Evolutionary conservation across 306 rosid genomes (phyloP), one percentile per base, ranked within the genome.

Genomic region (Sechiopsis laciniata): DNA sequence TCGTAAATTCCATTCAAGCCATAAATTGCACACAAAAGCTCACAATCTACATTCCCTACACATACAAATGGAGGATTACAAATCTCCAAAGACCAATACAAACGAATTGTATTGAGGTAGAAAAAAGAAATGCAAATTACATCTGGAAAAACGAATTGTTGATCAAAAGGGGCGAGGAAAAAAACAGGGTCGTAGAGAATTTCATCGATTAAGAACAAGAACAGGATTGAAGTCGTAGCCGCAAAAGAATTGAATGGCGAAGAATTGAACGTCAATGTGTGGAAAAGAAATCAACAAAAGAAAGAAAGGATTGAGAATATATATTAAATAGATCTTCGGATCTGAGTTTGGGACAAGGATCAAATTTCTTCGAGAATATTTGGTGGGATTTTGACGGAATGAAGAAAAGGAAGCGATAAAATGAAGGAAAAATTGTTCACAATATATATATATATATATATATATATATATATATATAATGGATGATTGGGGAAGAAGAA

Each of bases 391-490:
- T 73, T 40, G 55, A 73, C 76, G 66, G 67, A 73, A 55, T 57
- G 68, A 73, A 20, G 68, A 59, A 57, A 55, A 35, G 66, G 76
- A 73, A 73, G 55, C 76, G 76, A 73, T 55, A 73, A 73, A 72
- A 72, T 37, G 64, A 55, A 72, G 75, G 76, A 73, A 57, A 32
- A 37, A 37, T 56, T 42, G 1, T 42, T 42, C 48, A 42, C 46
- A 40, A 40, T n/a, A n/a, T n/a, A n/a, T n/a, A n/a, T n/a, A n/a
- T n/a, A n/a, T n/a, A 40, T 40, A 6, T 7, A 40, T 7, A 40
- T 37, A 55, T 55, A 65, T 26, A 26, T 26, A 55, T 32, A 54
- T 42, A 59, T 10, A 58, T 10, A 60, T 20, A 13, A 56, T 56
- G 66, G 66, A 73, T 55, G 76, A 55, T n/a, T 55, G 75, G 40